These are phyloP conservation scores for Aristolochia fimbriata DNA, from an alignment of 164 flowering plant species.

Conservation along the genomic window DNA sequence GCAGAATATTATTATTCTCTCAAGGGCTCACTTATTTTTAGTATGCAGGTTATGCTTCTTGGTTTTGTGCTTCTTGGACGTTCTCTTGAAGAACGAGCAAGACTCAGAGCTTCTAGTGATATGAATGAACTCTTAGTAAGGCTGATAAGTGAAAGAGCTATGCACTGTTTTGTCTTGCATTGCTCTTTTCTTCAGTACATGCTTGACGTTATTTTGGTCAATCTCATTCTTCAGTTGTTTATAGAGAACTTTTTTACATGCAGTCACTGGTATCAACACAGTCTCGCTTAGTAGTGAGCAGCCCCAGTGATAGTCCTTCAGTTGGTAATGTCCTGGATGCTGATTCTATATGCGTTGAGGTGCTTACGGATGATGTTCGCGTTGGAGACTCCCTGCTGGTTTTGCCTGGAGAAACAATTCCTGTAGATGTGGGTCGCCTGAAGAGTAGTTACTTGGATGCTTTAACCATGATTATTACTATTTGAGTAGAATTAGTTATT, in stretches of 20 bases:
- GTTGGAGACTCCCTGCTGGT: slow-evolving; percentile 80
- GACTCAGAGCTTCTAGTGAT: slow-evolving; percentile 85
- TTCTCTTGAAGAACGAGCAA: slow-evolving; percentile 84
- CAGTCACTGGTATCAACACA: slow-evolving; percentile 86
- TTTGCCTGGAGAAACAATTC: slow-evolving; percentile 89
- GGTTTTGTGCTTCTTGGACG: slow-evolving; percentile 97
- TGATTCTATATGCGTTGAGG: slow-evolving; percentile 75
- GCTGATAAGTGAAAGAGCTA: too few species aligned
- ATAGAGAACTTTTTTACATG: slow-evolving; percentile 10
- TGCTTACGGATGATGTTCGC: slow-evolving; percentile 83
- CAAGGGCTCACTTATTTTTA: slow-evolving; percentile 33
- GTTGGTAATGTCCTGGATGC: slow-evolving; percentile 45
- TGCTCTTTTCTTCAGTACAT: too few species aligned
- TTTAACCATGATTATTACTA: background rate
- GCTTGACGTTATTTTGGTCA: too few species aligned
- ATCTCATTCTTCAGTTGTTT: too few species aligned
- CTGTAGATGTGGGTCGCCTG: slow-evolving; percentile 67
- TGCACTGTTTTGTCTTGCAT: too few species aligned
- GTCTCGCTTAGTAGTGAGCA: slow-evolving; percentile 68
- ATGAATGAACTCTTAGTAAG: slow-evolving; percentile 95
- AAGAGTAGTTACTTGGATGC: background rate
- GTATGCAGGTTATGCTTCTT: slow-evolving; percentile 99
- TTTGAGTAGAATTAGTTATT: too few species aligned
- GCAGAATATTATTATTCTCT: slow-evolving; percentile 17
- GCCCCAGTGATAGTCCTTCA: slow-evolving; percentile 36